These are phyloP conservation scores for Xerocomus brunneocitrinus DNA, from an alignment of 768 basidiomycete genomes.

Conservation along the genomic window DNA sequence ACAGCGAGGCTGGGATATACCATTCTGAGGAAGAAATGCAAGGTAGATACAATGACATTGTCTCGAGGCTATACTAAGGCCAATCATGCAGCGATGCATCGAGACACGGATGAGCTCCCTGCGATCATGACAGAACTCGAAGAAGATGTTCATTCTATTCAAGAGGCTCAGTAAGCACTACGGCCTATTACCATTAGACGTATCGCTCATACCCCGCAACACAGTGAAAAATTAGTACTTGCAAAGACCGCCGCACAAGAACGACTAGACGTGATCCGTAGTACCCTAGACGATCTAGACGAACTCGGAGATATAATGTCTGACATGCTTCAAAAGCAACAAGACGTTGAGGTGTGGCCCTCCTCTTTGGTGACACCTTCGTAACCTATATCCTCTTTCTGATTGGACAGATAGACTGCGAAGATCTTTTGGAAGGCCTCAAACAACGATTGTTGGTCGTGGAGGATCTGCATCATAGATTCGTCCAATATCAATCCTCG, in stretches of 20 bases:
- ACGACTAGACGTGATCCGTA: conserved; percentile 46
- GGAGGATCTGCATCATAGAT: conserved; percentile 61
- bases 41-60: conserved; percentile 35
- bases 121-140: conserved; percentile 72
- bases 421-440: conserved; percentile 50
- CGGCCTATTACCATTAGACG: background rate
- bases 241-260: conserved; percentile 42
- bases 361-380: background rate
- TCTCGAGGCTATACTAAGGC: background rate
- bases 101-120: conserved; percentile 76
- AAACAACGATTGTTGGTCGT: conserved; percentile 60
- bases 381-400: background rate
- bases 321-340: conserved; percentile 69
- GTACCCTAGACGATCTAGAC: conserved; percentile 61
- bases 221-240: conserved; percentile 49
- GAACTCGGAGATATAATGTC: conserved; percentile 76
- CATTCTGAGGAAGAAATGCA: conserved; percentile 68
- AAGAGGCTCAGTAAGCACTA: conserved; percentile 50
- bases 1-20: conserved; percentile 62
- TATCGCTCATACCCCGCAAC: conserved; percentile 4
- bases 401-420: conserved; percentile 42
- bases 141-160: conserved; percentile 48
- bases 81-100: conserved; percentile 58
- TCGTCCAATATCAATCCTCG: conserved; percentile 63
- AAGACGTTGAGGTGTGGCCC: conserved; percentile 56